Percentiles rank a stretch among this genome's conserved stretches.
Evolutionary conservation across 2,329 filamentous ascomycete species (phyloP).

Genomic region (Metarhizium guizhouense): DNA sequence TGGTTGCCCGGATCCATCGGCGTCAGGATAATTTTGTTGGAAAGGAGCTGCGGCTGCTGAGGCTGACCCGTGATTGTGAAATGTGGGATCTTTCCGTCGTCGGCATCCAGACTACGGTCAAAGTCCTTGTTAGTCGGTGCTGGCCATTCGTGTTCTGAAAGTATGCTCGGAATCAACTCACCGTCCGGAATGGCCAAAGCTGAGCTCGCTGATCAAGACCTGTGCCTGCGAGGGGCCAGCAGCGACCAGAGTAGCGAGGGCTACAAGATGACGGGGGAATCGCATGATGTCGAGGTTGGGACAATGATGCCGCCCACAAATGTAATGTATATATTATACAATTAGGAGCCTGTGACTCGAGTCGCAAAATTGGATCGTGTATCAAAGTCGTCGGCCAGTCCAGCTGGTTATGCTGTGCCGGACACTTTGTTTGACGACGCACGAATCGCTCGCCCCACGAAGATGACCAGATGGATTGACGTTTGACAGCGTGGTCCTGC

Average conservation of each 20-base stretch:
- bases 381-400: background rate
- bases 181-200: constrained; percentile 65
- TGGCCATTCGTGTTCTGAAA: background rate
- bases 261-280: constrained; percentile 12
- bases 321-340: background rate
- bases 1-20: constrained; percentile 80
- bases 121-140: background rate
- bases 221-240: constrained; percentile 49
- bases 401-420: constrained; percentile 2
- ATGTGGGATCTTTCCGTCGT: constrained; percentile 36
- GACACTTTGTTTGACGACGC: constrained; percentile 1
- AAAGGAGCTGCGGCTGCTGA: constrained; percentile 55
- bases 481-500: background rate
- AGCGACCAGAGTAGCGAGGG: constrained; percentile 33
- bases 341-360: background rate
- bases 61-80: constrained; percentile 48
- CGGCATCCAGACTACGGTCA: background rate
- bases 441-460: background rate
- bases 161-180: constrained; percentile 22
- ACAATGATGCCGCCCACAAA: background rate
- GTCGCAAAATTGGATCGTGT: background rate
- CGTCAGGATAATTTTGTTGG: constrained; percentile 86
- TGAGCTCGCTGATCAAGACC: constrained; percentile 62
- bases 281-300: constrained; percentile 2
- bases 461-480: background rate